Base-by-base conservation (phyloP, 2,329 filamentous ascomycete species). In the Macrophomina tecta region DNA sequence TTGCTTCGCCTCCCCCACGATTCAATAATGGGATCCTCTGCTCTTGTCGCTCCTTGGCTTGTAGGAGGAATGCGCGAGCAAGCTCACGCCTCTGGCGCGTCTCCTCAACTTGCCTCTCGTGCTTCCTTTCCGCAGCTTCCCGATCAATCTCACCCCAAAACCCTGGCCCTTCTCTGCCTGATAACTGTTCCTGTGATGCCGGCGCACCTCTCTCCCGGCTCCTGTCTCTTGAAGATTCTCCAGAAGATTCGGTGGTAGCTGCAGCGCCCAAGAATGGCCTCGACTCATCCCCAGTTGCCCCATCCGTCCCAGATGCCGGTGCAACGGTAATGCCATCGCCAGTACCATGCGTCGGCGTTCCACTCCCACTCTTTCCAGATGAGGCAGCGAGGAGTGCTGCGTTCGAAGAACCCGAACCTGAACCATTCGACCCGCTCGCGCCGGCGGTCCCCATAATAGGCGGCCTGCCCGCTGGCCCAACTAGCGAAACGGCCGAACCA, bases 41-140 rank as follows among this genome's bases (percentile, higher is more conserved):
- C 58, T 62, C 58, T 34, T 62, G 58, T 5, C 58, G n/a, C 45
- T 62, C 58, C 58, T 62, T 62, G 7, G 58, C 58, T 18, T 62
- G 58, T 32, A 62, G n/a, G 8, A 62, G 45, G 32, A 49, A 62
- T 18, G 58, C 58, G 32, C 58, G 45, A 11, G 58, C 42, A 4
- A 34, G 42, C 58, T 62, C 58, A 8, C 58, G 42, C n/a, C 58
- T 38, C 58, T 62, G 58, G 11, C 32, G 42, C 8, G 42, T 34
- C 46, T 62, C 58, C 18, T 62, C 42, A 5, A 62, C 7, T 32
- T 62, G 58, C 58, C 18, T 18, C 18, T 62, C 42, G 42, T 49
- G 58, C 11, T 18, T 28, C 32, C 45, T 16, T 16, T 32, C 58
- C 1, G 14, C 32, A 9, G 46, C 16, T 6, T 49, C 58, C 11